Conservation (phyloP, 495 filamentous ascomycete genomes). For the Aspergillus nanangensis region DNA sequence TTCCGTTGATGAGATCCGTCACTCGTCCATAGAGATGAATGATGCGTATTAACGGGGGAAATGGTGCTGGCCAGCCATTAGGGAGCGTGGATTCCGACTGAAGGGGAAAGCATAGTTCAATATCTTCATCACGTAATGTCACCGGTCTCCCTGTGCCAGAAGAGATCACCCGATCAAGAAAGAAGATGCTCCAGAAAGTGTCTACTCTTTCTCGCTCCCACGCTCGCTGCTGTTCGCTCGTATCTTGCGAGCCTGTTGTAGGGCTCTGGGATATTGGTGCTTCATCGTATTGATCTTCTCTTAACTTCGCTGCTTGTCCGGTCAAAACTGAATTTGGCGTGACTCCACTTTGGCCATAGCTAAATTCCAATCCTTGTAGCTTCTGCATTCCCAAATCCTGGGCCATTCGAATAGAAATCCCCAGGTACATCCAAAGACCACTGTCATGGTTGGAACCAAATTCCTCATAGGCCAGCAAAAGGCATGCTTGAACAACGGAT, state of each 20-base stretch:
- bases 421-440: constrained; percentile 86
- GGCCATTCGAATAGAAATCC: constrained; percentile 80
- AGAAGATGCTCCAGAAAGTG: constrained; percentile 83
- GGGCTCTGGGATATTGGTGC: constrained; percentile 22
- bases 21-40: constrained; percentile 79
- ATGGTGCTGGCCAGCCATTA: constrained; percentile 67
- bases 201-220: constrained; percentile 72
- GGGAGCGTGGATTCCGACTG: constrained; percentile 52
- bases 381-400: constrained; percentile 81
- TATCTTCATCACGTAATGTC: constrained; percentile 75
- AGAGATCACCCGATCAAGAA: constrained; percentile 79
- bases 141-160: constrained; percentile 78
- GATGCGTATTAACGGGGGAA: constrained; percentile 73
- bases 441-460: constrained; percentile 84
- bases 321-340: constrained; percentile 49
- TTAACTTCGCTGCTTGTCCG: constrained; percentile 36
- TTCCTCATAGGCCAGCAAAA: constrained; percentile 79
- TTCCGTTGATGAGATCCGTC: constrained; percentile 79
- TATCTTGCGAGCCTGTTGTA: constrained; percentile 13
- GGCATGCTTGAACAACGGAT: constrained; percentile 71
- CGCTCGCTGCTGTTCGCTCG: constrained; percentile 37
- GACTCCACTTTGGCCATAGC: constrained; percentile 51
- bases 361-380: constrained; percentile 66
- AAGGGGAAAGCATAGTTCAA: constrained; percentile 70
- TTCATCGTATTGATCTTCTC: constrained; percentile 41